A percentile compares a stretch with the other conserved stretches of the same genome.
Conservation (phyloP, 2,329 filamentous ascomycete species). For the Orbilia blumenaviensis region DNA sequence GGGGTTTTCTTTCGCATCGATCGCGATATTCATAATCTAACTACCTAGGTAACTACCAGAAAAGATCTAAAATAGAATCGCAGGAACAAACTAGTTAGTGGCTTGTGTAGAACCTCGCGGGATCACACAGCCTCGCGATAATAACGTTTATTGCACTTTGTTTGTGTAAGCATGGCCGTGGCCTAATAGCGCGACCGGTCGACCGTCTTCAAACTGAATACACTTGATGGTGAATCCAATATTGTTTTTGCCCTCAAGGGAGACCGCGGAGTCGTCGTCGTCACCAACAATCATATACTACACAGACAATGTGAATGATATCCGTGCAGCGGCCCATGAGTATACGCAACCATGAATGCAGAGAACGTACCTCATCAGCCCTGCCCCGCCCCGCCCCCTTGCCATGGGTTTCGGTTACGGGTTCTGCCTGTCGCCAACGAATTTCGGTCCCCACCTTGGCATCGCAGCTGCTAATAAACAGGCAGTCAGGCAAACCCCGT, state of each 20-base stretch:
- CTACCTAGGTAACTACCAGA: too few species aligned
- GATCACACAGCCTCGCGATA: not conserved
- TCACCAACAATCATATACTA: slow-evolving; percentile 1
- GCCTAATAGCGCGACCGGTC: not conserved
- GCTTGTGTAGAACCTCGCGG: not conserved
- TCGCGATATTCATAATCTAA: too few species aligned
- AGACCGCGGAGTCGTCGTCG: not conserved
- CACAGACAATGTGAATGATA: not conserved
- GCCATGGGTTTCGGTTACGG: not conserved
- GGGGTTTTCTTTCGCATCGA: too few species aligned
- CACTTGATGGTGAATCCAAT: too few species aligned
- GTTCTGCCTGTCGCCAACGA: slow-evolving; percentile 6
- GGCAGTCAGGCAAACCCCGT: slow-evolving; percentile 11
- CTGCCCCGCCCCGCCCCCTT: slow-evolving; percentile 16
- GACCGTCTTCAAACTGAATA: too few species aligned
- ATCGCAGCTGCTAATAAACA: slow-evolving; percentile 41
- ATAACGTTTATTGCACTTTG: not conserved
- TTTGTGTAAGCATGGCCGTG: not conserved
- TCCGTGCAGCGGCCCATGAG: not conserved
- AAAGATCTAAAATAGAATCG: too few species aligned
- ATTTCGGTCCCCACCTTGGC: slow-evolving; percentile 22
- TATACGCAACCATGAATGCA: too few species aligned
- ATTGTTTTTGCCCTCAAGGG: too few species aligned
- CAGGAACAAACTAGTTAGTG: not conserved
- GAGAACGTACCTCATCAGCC: slow-evolving; percentile 7